These are phyloP conservation scores for Huiozyma naganishii DNA, from an alignment of 805 yeast genomes.

Conservation along the genomic window DNA sequence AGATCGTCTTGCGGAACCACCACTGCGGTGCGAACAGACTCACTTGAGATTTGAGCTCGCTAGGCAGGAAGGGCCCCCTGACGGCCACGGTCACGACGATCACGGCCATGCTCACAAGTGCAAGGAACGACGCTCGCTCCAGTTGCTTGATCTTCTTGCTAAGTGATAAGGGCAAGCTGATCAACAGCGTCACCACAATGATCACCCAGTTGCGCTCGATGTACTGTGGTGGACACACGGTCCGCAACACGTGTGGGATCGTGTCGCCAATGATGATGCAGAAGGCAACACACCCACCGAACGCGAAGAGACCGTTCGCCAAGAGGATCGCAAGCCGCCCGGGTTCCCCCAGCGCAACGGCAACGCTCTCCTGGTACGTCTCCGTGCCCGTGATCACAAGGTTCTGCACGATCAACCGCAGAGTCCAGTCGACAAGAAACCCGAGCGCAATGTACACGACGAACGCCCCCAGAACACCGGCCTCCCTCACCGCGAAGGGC, in stretches of 20 bases:
- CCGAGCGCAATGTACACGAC: slow-evolving; percentile 51
- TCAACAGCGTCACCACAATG: slow-evolving; percentile 50
- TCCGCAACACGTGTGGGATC: slow-evolving; percentile 73
- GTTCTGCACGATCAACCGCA: slow-evolving; percentile 67
- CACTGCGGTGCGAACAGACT: slow-evolving; percentile 2
- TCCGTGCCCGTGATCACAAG: slow-evolving; percentile 65
- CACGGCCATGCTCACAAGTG: slow-evolving; percentile 71
- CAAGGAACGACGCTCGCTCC: slow-evolving; percentile 81
- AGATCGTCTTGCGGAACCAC: slow-evolving; percentile 18
- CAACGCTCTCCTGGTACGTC: slow-evolving; percentile 79
- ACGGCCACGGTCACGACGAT: slow-evolving; percentile 65
- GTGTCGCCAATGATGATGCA: slow-evolving; percentile 93
- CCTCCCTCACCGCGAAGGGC: slow-evolving; percentile 74
- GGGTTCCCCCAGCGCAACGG: slow-evolving; percentile 59
- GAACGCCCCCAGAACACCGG: slow-evolving; percentile 70
- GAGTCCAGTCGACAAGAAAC: slow-evolving; percentile 79
- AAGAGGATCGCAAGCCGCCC: slow-evolving; percentile 61
- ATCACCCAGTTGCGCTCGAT: slow-evolving; percentile 55
- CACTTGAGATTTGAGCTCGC: slow-evolving; percentile 34
- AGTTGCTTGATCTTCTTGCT: slow-evolving; percentile 71
- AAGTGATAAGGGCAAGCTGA: slow-evolving; percentile 76
- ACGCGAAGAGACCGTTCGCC: slow-evolving; percentile 81
- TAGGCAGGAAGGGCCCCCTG: slow-evolving; percentile 55
- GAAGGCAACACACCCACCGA: slow-evolving; percentile 90
- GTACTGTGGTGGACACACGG: slow-evolving; percentile 37